Evolutionary conservation across 371 early-diverging fungal species (phyloP).

Genomic region (Parasitella parasitica): DNA sequence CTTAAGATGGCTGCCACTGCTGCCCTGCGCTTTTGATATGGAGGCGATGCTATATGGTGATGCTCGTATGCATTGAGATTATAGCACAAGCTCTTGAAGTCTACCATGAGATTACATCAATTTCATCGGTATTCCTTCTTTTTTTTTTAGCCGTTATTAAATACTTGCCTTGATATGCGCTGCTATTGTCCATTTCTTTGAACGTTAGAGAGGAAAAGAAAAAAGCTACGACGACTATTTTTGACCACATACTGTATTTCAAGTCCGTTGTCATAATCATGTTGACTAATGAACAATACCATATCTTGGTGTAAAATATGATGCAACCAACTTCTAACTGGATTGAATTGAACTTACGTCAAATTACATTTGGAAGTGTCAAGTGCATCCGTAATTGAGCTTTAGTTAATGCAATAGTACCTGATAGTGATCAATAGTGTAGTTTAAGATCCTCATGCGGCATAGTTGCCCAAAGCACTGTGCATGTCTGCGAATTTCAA

Average conservation of each 20-base stretch:
- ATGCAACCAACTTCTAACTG: too few relatives aligned
- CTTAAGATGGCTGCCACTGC: constrained; percentile 43
- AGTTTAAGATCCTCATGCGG: too few relatives aligned
- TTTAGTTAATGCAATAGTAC: too few relatives aligned
- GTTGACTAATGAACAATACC: too few relatives aligned
- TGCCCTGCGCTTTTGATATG: constrained; percentile 35
- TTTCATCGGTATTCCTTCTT: neutral
- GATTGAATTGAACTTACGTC: too few relatives aligned
- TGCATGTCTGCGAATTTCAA: too few relatives aligned
- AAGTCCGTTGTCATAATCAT: neutral
- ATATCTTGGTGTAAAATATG: too few relatives aligned
- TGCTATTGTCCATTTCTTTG: neutral
- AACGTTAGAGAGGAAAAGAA: neutral
- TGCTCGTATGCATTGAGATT: constrained; percentile 14
- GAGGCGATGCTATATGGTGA: constrained; percentile 35
- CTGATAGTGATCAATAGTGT: too few relatives aligned
- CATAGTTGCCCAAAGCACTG: too few relatives aligned
- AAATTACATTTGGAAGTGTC: too few relatives aligned
- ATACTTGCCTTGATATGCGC: neutral
- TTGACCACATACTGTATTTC: too few relatives aligned
- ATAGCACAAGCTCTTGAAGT: constrained; percentile 21
- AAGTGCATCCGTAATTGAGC: neutral
- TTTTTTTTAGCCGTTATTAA: neutral
- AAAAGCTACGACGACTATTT: too few relatives aligned
- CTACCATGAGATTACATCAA: constrained; percentile 2